phyloP scores from a whole-genome alignment of 2,329 filamentous ascomycete genomes.

The Dryadomyces quercus-mongolicae region DNA sequence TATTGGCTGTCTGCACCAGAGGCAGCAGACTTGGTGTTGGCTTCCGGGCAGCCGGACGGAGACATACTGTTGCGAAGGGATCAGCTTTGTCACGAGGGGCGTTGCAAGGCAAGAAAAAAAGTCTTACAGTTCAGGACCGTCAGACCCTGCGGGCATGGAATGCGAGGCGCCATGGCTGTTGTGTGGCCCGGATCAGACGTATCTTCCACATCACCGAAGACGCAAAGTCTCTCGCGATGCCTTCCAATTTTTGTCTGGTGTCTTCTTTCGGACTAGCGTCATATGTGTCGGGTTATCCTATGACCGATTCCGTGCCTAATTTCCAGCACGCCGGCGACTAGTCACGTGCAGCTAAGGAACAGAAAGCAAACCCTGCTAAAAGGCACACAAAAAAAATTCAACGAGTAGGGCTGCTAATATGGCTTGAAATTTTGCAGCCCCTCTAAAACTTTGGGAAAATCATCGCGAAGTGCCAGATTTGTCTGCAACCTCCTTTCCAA shows the following conservation, averaged over 20 bases:
- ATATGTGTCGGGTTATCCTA: neutral
- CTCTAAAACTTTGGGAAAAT: constrained; percentile 7
- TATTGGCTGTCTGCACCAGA: constrained; percentile 51
- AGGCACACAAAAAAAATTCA: constrained; percentile 7
- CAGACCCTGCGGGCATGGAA: constrained; percentile 48
- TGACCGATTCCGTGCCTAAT: neutral
- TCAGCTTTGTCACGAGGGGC: constrained; percentile 6
- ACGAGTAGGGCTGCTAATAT: constrained; percentile 9
- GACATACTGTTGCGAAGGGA: constrained; percentile 35
- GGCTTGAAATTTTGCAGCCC: constrained; percentile 9
- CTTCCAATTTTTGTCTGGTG: constrained; percentile 8
- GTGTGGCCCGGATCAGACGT: neutral
- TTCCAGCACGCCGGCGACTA: too few species aligned
- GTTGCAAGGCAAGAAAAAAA: constrained; percentile 11
- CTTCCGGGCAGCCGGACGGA: constrained; percentile 39
- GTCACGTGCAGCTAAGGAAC: neutral
- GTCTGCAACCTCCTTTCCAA: too few species aligned
- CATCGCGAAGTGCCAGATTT: constrained; percentile 2
- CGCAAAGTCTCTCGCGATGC: constrained; percentile 4
- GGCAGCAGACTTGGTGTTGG: constrained; percentile 38
- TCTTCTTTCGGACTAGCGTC: constrained; percentile 2
- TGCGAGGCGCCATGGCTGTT: constrained; percentile 53
- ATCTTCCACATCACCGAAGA: neutral
- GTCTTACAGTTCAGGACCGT: constrained; percentile 46
- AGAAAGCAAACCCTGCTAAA: constrained; percentile 3